A percentile compares a stretch with the other conserved stretches of the same genome.
Evolutionary conservation across 805 yeast species (phyloP).

Genomic region (Yamadazyma sp.): DNA sequence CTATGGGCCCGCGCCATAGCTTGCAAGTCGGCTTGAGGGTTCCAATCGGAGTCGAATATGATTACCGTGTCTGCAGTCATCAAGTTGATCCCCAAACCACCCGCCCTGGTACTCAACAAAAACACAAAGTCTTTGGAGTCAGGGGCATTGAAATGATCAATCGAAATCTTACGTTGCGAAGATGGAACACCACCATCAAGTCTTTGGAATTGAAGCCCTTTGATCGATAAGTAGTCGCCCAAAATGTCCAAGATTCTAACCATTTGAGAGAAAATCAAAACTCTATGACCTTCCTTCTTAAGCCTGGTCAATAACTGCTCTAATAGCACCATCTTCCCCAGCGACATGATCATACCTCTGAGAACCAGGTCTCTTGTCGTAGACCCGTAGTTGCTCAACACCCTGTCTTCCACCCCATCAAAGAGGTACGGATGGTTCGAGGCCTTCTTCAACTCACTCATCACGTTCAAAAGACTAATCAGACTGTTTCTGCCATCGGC

Average conservation of each 20-base stretch:
- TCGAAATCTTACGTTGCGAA: constrained; percentile 87
- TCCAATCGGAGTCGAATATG: constrained; percentile 98
- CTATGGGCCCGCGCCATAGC: constrained; percentile 99
- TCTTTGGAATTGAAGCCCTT: constrained; percentile 87
- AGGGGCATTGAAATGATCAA: constrained; percentile 94
- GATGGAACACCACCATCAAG: constrained; percentile 97
- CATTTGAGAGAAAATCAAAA: constrained; percentile 94
- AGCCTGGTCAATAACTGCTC: constrained; percentile 85
- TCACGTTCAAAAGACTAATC: constrained; percentile 81
- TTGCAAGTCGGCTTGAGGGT: constrained; percentile 98
- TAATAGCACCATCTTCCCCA: constrained; percentile 95
- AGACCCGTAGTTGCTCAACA: constrained; percentile 62
- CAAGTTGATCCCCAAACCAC: constrained; percentile 96
- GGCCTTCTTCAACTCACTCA: constrained; percentile 95
- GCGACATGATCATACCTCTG: constrained; percentile 93
- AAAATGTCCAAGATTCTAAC: constrained; percentile 92
- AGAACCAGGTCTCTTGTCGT: constrained; percentile 74
- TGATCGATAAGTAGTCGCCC: constrained; percentile 87
- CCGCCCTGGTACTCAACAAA: constrained; percentile 92
- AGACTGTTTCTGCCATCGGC: constrained; percentile 68
- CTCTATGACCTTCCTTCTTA: constrained; percentile 93
- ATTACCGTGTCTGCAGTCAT: constrained; percentile 99
- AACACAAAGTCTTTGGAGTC: constrained; percentile 91
- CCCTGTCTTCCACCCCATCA: constrained; percentile 87
- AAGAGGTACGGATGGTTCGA: constrained; percentile 96